Percentiles rank a stretch among this genome's conserved stretches.
Conservation (phyloP, 1,284 basidiomycete genomes). For the Pascua sp. region DNA sequence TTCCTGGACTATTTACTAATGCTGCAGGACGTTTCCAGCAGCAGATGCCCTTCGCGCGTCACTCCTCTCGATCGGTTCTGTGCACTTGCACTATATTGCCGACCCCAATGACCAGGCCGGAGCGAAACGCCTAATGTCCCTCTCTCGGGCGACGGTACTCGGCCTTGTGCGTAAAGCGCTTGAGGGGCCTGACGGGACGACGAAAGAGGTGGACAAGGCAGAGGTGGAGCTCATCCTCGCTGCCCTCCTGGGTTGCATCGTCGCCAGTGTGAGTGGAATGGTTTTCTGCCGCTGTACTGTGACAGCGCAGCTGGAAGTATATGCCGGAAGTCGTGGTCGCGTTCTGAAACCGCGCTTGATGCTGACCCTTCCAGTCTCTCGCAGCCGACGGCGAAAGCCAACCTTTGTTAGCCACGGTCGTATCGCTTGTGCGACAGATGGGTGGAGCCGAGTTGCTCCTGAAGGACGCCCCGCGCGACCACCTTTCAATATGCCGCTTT, state of each 20-base stretch:
- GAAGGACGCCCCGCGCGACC: slow-evolving; percentile 22
- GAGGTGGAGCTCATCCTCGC: slow-evolving; percentile 35
- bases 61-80: slow-evolving; percentile 35
- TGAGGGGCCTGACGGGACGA: slow-evolving; percentile 17
- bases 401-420: slow-evolving; percentile 31
- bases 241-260: slow-evolving; percentile 34
- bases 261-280: slow-evolving; percentile 32
- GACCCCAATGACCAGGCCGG: slow-evolving; percentile 26
- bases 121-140: slow-evolving; percentile 25
- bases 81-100: slow-evolving; percentile 34
- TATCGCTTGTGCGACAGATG: slow-evolving; percentile 31
- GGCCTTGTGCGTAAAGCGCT: slow-evolving; percentile 22
- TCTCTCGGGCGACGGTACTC: slow-evolving; percentile 26
- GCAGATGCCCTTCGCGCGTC: slow-evolving; percentile 36
- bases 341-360: neutral
- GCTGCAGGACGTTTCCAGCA: slow-evolving; percentile 22
- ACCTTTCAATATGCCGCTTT: slow-evolving; percentile 33
- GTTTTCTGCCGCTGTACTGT: neutral
- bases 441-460: slow-evolving; percentile 36
- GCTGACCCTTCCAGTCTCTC: slow-evolving; percentile 20
- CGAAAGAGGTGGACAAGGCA: slow-evolving; percentile 17
- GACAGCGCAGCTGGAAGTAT: too few species aligned
- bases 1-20: neutral
- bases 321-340: neutral
- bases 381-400: slow-evolving; percentile 42